Evolutionary conservation across 2,329 filamentous ascomycete species (phyloP), one percentile per base, ranked within the genome.

Genomic region (Fusarium graminum): DNA sequence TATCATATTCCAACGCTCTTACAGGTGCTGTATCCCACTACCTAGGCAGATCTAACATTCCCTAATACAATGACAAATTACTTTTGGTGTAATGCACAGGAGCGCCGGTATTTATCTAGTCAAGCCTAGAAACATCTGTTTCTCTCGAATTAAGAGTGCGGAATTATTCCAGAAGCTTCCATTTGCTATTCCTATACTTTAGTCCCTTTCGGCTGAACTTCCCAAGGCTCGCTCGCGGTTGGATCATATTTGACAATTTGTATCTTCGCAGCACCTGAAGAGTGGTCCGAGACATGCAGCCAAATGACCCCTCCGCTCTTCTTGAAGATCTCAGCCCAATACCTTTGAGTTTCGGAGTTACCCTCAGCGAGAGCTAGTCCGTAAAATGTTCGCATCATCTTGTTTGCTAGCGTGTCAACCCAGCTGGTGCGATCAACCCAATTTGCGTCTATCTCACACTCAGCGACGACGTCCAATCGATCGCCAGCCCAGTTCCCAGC

Each of bases 361-460:
- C 11, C 29, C 7, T 30, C 29, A 3, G 42, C 14, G 4, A 61
- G 29, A 0, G 29, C 9, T n/a, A 29, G 8, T 4, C 39, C 39
- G 26, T 53, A 67, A 9, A 67, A 17, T 3, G 41, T 29, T 4
- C 39, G 39, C 4, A 63, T 9, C 46, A 58, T 34, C 25, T 56
- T 52, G 6, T 17, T 29, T 3, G 54, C 54, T 1, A 67, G 22
- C 4, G 12, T 19, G 1, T 19, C 38, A 13, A 67, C 22, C 2
- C 11, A 38, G 4, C 17, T 8, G 14, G 46, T 60, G 1, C 59
- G 62, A 12, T 67, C 59, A 13, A 40, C 12, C 54, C 65, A 64
- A 1, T 4, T 25, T 3, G 2, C 8, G 17, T 47, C 51, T 2
- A 40, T 13, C 4, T 19, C 13, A 2, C 10, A 6, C 7, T 57